Evolutionary conservation across 75 land plant genomes (phyloP).

Genomic region (Selaginella moellendorffii): DNA sequence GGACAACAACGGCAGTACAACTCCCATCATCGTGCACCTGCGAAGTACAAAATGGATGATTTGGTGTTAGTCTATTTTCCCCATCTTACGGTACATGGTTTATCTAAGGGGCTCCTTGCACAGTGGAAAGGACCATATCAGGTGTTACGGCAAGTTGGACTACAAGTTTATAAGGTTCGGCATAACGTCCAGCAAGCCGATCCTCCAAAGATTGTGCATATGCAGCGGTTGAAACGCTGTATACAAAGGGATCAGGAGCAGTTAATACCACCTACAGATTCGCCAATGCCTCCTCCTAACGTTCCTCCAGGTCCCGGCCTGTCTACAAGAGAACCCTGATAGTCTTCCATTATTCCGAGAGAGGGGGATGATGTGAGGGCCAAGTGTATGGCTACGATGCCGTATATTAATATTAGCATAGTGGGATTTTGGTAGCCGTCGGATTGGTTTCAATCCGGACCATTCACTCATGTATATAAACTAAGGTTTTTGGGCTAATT

Average conservation of each 20-base stretch:
- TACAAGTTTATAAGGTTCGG: background rate
- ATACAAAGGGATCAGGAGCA: background rate
- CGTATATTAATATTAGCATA: background rate
- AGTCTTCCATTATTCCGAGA: background rate
- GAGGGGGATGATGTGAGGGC: background rate
- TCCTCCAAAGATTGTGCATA: background rate
- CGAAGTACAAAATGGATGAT: background rate
- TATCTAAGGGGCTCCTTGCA: background rate
- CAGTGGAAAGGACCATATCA: background rate
- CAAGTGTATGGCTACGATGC: background rate
- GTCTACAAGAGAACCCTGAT: background rate
- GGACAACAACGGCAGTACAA: background rate
- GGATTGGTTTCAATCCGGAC: background rate
- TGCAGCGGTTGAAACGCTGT: background rate
- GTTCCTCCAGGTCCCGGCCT: background rate
- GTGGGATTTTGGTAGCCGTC: background rate
- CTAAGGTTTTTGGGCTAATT: background rate
- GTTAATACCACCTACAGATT: background rate
- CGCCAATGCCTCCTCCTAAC: background rate
- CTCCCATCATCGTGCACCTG: background rate
- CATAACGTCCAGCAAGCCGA: background rate
- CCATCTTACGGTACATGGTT: background rate
- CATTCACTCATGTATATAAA: background rate
- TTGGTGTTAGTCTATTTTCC: background rate
- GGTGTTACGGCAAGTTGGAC: background rate